Percentiles rank a stretch among this genome's conserved stretches.
Conservation (phyloP, 306 rosid species). For the Spatholobus suberectus region DNA sequence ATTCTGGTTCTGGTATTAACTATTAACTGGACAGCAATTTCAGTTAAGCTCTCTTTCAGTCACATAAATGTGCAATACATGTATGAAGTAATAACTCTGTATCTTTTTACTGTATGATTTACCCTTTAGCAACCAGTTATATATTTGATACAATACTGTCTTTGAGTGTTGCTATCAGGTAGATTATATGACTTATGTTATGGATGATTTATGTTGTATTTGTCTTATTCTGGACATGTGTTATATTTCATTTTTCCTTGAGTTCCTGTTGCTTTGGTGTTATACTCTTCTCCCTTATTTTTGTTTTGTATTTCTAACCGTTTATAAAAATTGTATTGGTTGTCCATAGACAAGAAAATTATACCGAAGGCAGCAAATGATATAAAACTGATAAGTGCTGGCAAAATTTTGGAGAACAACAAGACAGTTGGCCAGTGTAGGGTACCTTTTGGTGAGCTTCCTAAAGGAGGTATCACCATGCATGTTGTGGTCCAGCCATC, state of each 20-base stretch:
- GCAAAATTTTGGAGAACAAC: slow-evolving; percentile 92
- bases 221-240: slow-evolving; percentile 17
- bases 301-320: neutral
- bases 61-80: neutral
- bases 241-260: neutral
- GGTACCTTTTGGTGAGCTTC: slow-evolving; percentile 83
- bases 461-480: slow-evolving; percentile 83
- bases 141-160: neutral
- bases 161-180: neutral
- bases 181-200: neutral
- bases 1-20: slow-evolving; percentile 3
- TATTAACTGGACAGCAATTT: neutral
- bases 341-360: slow-evolving; percentile 68
- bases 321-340: slow-evolving; percentile 24
- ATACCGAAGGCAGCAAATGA: slow-evolving; percentile 87
- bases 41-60: neutral
- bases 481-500: slow-evolving; percentile 94
- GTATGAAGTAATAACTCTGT: neutral
- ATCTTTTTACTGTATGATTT: neutral
- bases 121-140: neutral
- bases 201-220: slow-evolving; percentile 13
- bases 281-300: slow-evolving; percentile 13
- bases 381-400: slow-evolving; percentile 80
- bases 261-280: slow-evolving; percentile 9
- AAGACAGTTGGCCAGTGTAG: slow-evolving; percentile 91